phyloP scores from a whole-genome alignment of 371 early-diverging fungal genomes.

The Haplosporangium sp. region DNA sequence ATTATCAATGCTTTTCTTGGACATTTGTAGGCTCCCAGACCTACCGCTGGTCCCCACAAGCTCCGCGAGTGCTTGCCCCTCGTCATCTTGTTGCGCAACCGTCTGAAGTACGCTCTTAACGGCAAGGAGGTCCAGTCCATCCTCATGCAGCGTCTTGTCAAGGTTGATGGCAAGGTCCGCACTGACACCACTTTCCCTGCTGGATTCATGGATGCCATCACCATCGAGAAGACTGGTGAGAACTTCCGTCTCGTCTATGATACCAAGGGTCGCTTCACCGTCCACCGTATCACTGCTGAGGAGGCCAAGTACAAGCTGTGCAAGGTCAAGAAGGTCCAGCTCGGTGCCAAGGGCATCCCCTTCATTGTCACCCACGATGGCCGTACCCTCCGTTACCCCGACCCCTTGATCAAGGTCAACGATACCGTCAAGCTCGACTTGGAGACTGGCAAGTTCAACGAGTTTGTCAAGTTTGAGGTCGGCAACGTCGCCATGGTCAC shows the following conservation, averaged over 20 bases:
- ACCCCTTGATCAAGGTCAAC: constrained; percentile 98
- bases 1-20: background rate
- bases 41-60: constrained; percentile 99
- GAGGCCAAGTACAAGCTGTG: constrained; percentile 99
- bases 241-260: constrained; percentile 99
- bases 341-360: constrained; percentile 96
- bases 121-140: constrained; percentile 97
- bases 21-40: constrained; percentile 90
- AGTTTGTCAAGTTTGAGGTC: constrained; percentile 95
- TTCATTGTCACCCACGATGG: constrained; percentile 99
- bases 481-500: constrained; percentile 98
- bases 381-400: constrained; percentile 99
- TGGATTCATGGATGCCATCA: constrained; percentile 99
- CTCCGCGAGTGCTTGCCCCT: constrained; percentile 99
- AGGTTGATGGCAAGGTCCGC: constrained; percentile 99
- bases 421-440: constrained; percentile 99
- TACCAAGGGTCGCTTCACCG: constrained; percentile 98
- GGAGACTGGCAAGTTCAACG: constrained; percentile 93
- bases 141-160: constrained; percentile 98
- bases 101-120: constrained; percentile 99
- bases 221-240: constrained; percentile 99
- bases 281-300: constrained; percentile 98
- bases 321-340: constrained; percentile 96
- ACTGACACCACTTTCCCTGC: constrained; percentile 99
- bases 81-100: constrained; percentile 98